These are phyloP conservation scores for Cadophora malorum DNA, from an alignment of 2,329 filamentous ascomycete genomes.

Conservation along the genomic window DNA sequence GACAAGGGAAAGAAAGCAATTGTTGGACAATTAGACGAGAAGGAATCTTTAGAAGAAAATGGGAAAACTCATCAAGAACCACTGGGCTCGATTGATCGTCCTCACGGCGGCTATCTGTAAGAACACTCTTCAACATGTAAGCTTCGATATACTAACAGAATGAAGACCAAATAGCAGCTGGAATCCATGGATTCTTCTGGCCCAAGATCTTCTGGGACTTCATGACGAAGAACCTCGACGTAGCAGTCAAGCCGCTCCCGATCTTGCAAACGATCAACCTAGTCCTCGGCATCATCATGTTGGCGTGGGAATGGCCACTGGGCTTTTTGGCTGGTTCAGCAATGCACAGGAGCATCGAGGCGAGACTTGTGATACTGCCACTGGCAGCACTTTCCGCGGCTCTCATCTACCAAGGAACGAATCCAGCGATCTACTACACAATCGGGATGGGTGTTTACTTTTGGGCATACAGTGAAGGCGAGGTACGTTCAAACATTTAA, in stretches of 20 bases:
- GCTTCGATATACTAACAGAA: slow-evolving; percentile 27
- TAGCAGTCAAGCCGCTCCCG: slow-evolving; percentile 85
- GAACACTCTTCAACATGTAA: slow-evolving; percentile 34
- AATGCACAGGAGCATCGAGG: slow-evolving; percentile 87
- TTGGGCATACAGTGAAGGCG: slow-evolving; percentile 96
- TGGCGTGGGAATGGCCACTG: slow-evolving; percentile 93
- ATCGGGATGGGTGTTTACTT: slow-evolving; percentile 89
- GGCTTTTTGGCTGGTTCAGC: slow-evolving; percentile 75
- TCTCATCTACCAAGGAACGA: slow-evolving; percentile 90
- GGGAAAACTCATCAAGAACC: slow-evolving; percentile 99
- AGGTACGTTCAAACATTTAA: slow-evolving; percentile 66
- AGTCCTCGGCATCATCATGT: slow-evolving; percentile 75
- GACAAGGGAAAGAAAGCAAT: slow-evolving; percentile 11
- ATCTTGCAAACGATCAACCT: slow-evolving; percentile 90
- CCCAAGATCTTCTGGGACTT: slow-evolving; percentile 99
- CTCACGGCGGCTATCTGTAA: slow-evolving; percentile 74
- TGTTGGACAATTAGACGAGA: slow-evolving; percentile 26
- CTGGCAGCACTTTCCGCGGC: slow-evolving; percentile 75
- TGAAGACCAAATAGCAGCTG: slow-evolving; percentile 84
- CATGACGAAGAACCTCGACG: slow-evolving; percentile 86
- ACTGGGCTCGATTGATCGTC: slow-evolving; percentile 95
- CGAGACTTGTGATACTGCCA: slow-evolving; percentile 82
- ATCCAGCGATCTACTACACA: slow-evolving; percentile 89
- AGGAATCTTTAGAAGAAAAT: slow-evolving; percentile 50
- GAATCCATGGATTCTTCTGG: slow-evolving; percentile 93